A percentile compares a stretch with the other conserved stretches of the same genome.
These are phyloP conservation scores for Sechiopsis laciniata DNA, from an alignment of 306 rosid species.

Conservation along the genomic window DNA sequence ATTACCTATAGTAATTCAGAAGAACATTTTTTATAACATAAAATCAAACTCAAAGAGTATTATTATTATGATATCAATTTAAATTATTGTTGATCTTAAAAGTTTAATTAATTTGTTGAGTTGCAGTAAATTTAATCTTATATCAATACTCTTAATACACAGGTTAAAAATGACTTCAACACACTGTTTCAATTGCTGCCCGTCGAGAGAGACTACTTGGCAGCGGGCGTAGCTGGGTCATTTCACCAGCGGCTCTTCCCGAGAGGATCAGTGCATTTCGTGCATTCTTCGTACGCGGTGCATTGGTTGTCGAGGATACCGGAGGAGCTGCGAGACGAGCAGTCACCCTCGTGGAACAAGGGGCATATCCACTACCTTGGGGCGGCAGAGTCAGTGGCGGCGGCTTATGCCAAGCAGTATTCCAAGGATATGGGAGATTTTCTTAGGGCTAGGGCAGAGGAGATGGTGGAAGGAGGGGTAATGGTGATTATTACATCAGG, in stretches of 20 bases:
- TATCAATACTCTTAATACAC: not conserved
- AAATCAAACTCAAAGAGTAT: too few species aligned
- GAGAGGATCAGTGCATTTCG: constrained; percentile 28
- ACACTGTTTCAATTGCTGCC: constrained; percentile 28
- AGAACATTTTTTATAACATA: too few species aligned
- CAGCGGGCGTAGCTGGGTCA: constrained; percentile 28
- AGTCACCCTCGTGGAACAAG: constrained; percentile 29
- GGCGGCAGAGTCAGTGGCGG: constrained; percentile 13
- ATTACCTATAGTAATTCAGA: too few species aligned
- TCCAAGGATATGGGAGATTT: constrained; percentile 33
- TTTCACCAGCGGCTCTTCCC: constrained; percentile 31
- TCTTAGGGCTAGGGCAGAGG: constrained; percentile 34
- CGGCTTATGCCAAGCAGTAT: constrained; percentile 29
- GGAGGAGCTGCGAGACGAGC: constrained; percentile 8
- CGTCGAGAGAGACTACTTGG: constrained; percentile 11
- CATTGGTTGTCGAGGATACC: constrained; percentile 37
- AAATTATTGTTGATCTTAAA: not conserved
- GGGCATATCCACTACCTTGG: constrained; percentile 24
- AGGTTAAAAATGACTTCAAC: constrained; percentile 35
- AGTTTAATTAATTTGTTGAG: not conserved
- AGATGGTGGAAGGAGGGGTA: constrained; percentile 36
- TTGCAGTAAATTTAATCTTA: not conserved
- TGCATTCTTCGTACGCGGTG: constrained; percentile 27
- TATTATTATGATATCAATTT: not conserved
- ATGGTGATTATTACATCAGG: constrained; percentile 26